A percentile compares a stretch with the other conserved stretches of the same genome.
These are phyloP conservation scores for Penicillium maclennaniae DNA, from an alignment of 495 filamentous ascomycete species.

Conservation along the genomic window DNA sequence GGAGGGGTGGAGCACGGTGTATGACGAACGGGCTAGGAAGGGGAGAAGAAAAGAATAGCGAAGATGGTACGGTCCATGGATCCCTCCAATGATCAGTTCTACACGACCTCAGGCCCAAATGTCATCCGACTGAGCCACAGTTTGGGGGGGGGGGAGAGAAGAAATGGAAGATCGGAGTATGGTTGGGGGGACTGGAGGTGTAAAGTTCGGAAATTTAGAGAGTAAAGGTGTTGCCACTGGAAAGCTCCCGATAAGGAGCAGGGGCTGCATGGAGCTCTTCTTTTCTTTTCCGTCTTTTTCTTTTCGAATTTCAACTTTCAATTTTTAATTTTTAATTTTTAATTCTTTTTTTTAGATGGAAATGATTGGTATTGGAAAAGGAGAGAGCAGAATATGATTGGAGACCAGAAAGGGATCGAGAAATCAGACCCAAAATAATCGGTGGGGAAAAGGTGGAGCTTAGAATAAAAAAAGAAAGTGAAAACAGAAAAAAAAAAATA, in stretches of 20 bases:
- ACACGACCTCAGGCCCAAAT: not conserved
- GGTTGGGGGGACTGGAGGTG: constrained; percentile 4
- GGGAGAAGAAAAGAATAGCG: constrained; percentile 17
- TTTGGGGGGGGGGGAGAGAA: constrained; percentile 1
- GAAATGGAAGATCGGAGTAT: constrained; percentile 2
- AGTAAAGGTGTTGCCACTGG: constrained; percentile 19
- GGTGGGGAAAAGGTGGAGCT: constrained; percentile 13
- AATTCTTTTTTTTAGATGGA: constrained; percentile 12
- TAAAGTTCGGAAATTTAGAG: constrained; percentile 22
- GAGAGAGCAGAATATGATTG: not conserved
- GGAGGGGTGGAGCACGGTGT: constrained; percentile 17
- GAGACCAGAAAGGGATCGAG: not conserved
- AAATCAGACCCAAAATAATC: constrained; percentile 12
- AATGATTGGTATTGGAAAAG: constrained; percentile 16
- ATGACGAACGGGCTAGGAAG: constrained; percentile 21
- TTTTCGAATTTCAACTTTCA: too few species aligned
- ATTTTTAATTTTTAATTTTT: constrained; percentile 8
- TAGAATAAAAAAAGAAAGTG: not conserved
- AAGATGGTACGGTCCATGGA: constrained; percentile 25
- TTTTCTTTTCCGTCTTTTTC: constrained; percentile 1
- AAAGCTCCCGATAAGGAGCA: constrained; percentile 18
- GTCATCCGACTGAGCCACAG: constrained; percentile 25
- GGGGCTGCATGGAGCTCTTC: not conserved
- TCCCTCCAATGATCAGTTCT: constrained; percentile 20
- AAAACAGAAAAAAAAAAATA: not conserved